Base-by-base conservation (phyloP, 768 basidiomycete genomes). In the Phaeolepiota aurea region DNA sequence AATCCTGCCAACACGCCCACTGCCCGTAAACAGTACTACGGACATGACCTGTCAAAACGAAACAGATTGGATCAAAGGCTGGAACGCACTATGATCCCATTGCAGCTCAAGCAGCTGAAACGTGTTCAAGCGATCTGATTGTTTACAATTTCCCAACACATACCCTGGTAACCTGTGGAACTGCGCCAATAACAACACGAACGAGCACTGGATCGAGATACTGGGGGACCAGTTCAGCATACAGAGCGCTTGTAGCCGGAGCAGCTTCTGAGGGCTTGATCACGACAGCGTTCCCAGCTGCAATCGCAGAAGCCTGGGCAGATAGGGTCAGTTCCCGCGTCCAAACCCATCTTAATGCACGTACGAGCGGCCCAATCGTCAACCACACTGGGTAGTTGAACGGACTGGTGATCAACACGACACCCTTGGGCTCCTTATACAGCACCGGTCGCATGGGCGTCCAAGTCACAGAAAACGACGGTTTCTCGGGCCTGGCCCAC, bases 331-430 rank as follows among this genome's bases (percentile, higher is more conserved):
- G 28, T 35, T 14, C 18, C 7, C 33, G 25, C n/a, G 9, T 9
- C 7, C n/a, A 19, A 35, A 35, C 33, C 7, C 7, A 16, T 40
- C 13, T 14, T 32, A 20, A 37, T 21, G 23, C 21, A 55, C 72
- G 15, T 44, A 82, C 82, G 47, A 89, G 44, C 10, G 82, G 82
- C 1, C 66, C 62, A 5, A 85, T 25, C 0, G 70, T 55, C 38
- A 83, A 56, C 66, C 69, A 79, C 10, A 87, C 44, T 0, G 85
- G 87, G 52, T 82, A 86, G 56, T 87, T 87, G 70, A 84, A 87
- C 0, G 84, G 81, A 21, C 65, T 66, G 41, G 88, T 80, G 49
- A 84, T 73, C 36, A 87, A 61, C 0, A 82, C 71, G 18, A 78
- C 71, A 2, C 86, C 86, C 55, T 90, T 91, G 33, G 89, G 69